phyloP scores from a whole-genome alignment of 1,284 basidiomycete genomes.

The Sporisorium exsertum region DNA sequence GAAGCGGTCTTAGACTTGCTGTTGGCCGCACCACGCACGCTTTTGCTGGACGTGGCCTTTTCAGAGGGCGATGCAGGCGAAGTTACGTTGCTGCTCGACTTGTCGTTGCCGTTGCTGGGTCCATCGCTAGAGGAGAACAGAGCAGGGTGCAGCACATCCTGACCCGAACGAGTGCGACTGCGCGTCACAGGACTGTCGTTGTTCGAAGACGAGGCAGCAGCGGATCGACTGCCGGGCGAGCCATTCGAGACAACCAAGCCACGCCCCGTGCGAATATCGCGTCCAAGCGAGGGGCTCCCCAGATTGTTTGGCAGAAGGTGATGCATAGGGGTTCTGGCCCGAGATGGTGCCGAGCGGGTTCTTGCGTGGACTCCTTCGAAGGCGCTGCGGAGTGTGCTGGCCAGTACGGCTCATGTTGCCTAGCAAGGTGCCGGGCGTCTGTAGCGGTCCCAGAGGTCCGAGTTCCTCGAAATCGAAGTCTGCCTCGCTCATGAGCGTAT shows the following conservation, averaged over 20 bases:
- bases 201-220: constrained; percentile 18
- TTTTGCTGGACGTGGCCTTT: constrained; percentile 14
- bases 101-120: constrained; percentile 15
- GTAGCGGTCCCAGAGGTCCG: constrained; percentile 31
- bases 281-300: constrained; percentile 25
- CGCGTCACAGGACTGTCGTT: constrained; percentile 55
- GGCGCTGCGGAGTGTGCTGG: constrained; percentile 18
- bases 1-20: constrained; percentile 20
- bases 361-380: constrained; percentile 65
- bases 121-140: constrained; percentile 52
- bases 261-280: constrained; percentile 13
- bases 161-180: constrained; percentile 42
- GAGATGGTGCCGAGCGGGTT: constrained; percentile 60
- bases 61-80: constrained; percentile 50
- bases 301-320: constrained; percentile 20
- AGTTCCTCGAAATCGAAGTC: constrained; percentile 61
- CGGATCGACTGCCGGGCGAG: constrained; percentile 15
- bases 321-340: constrained; percentile 63
- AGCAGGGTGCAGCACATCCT: constrained; percentile 43
- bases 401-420: constrained; percentile 22
- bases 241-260: constrained; percentile 6
- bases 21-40: constrained; percentile 1
- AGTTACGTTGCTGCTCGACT: constrained; percentile 52
- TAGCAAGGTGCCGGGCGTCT: constrained; percentile 43
- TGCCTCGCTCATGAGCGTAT: constrained; percentile 62